Conservation (phyloP, 345 rosid genomes). For the Nasturtium officinale region DNA sequence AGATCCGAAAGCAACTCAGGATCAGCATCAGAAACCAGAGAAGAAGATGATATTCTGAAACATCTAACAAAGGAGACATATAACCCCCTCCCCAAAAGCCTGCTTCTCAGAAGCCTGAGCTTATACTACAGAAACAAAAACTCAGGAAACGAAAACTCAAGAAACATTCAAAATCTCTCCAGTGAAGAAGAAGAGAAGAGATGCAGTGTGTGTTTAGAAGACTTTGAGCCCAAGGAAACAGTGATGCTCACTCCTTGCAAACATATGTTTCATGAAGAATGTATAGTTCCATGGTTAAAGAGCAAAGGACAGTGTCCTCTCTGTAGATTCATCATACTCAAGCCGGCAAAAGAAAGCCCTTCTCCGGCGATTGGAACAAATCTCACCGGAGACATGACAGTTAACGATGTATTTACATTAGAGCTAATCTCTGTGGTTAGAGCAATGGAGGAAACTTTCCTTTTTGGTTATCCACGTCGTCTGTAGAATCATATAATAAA, state of each 20-base stretch:
- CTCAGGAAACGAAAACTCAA: background rate
- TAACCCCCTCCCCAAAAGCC: conserved; percentile 54
- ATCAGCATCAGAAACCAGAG: conserved; percentile 35
- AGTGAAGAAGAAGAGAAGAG: conserved; percentile 59
- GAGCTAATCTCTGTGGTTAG: conserved; percentile 50
- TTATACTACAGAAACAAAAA: conserved; percentile 57
- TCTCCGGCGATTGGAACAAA: background rate
- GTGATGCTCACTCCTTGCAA: conserved; percentile 79
- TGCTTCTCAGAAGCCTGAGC: conserved; percentile 49
- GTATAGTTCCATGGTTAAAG: conserved; percentile 78
- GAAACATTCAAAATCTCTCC: background rate
- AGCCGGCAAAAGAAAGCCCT: conserved; percentile 24
- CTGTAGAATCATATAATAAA: conserved; percentile 5
- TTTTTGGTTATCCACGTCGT: conserved; percentile 32
- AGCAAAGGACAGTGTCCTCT: conserved; percentile 73
- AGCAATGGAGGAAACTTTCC: conserved; percentile 54
- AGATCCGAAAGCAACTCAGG: conserved; percentile 27
- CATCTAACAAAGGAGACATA: conserved; percentile 63
- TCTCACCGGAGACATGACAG: conserved; percentile 9
- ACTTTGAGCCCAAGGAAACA: conserved; percentile 64
- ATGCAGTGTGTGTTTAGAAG: conserved; percentile 80
- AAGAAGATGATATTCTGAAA: conserved; percentile 47
- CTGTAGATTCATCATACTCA: conserved; percentile 58
- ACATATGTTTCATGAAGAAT: conserved; percentile 87
- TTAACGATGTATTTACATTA: conserved; percentile 34